Base-by-base conservation (phyloP, 257 asterid genomes). In the Orobanche coerulescens region DNA sequence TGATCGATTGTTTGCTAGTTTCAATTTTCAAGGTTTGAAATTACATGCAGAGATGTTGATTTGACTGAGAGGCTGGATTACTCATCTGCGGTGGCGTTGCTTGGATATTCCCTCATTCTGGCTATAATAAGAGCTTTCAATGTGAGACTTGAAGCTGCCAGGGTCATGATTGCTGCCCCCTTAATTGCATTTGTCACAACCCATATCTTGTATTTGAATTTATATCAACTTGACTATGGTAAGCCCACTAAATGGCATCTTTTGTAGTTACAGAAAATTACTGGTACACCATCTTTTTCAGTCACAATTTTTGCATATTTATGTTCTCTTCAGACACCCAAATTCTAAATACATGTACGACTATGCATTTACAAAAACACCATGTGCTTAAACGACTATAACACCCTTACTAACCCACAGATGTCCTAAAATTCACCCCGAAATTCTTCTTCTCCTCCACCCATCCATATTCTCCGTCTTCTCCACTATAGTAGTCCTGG, bases 91-190 rank as follows among this genome's bases (percentile, higher is more conserved):
- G 88, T 76, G 63, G 94, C 95, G 30, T 79, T 82, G 26, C 80
- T 81, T 19, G 97, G 97, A 56, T 89, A 69, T 71, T 82, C 95
- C 9, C 85, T 86, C 52, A 71, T 86, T 64, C 70, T 86, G 71
- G 86, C 94, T 25, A 74, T 82, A 62, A 62, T 89, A 46, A 80
- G 97, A 65, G 79, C 75, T 61, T 84, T 84, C 81, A 74, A 18
- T 34, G 79, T 89, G 61, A 79, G 56, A 42, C 69, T 74, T 22
- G 97, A 89, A 74, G 97, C 97, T 63, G 79, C 83, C 24, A 79
- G 97, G 82, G 90, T 89, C 79, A 86, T 89, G 95, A 80, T 86
- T 69, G 79, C 95, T 26, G 94, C 97, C 61, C 97, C 94, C 10
- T 42, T 89, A 55, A 42, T 89, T 33, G 95, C 95, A 44, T 83